phyloP scores from a whole-genome alignment of 495 filamentous ascomycete species.

The Baudoinia panamericana region DNA sequence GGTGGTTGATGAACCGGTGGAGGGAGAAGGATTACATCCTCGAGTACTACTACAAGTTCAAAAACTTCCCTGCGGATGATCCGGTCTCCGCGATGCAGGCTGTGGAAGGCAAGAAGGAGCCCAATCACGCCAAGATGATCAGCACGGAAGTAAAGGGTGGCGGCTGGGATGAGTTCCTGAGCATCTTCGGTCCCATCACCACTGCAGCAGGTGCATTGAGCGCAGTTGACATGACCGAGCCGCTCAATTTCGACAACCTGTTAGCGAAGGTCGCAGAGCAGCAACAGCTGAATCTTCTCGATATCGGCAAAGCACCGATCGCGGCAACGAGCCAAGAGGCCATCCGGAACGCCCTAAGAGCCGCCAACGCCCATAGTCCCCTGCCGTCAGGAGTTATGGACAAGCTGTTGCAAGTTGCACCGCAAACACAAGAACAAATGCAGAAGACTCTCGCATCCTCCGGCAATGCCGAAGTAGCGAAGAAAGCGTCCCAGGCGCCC shows the following conservation, averaged over 20 bases:
- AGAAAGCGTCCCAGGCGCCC: conserved; percentile 8
- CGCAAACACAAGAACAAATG: conserved; percentile 13
- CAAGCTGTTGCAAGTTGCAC: conserved; percentile 9
- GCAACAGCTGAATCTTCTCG: conserved; percentile 8
- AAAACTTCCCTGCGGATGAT: conserved; percentile 28
- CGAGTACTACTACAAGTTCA: conserved; percentile 27
- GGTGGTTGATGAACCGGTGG: conserved; percentile 33
- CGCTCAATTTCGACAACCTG: conserved; percentile 13
- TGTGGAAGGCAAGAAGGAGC: conserved; percentile 14
- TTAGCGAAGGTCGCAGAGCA: conserved; percentile 11
- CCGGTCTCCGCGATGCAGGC: conserved; percentile 15
- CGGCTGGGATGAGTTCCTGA: conserved; percentile 30
- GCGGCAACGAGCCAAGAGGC: conserved; percentile 8
- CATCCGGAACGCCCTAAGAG: conserved; percentile 15
- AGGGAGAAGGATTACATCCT: conserved; percentile 34
- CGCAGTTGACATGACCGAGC: conserved; percentile 13
- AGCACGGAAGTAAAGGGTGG: conserved; percentile 30
- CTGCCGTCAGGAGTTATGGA: conserved; percentile 12
- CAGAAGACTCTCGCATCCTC: conserved; percentile 1
- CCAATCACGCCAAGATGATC: conserved; percentile 20
- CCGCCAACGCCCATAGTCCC: conserved; percentile 13
- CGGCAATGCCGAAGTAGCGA: conserved; percentile 9
- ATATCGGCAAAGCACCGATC: conserved; percentile 7
- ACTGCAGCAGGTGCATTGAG: conserved; percentile 13
- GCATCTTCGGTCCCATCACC: conserved; percentile 32